Percentiles rank a stretch among this genome's conserved stretches.
Evolutionary conservation across 2,329 filamentous ascomycete species (phyloP).

Genomic region (Ceratocystis colombiana): DNA sequence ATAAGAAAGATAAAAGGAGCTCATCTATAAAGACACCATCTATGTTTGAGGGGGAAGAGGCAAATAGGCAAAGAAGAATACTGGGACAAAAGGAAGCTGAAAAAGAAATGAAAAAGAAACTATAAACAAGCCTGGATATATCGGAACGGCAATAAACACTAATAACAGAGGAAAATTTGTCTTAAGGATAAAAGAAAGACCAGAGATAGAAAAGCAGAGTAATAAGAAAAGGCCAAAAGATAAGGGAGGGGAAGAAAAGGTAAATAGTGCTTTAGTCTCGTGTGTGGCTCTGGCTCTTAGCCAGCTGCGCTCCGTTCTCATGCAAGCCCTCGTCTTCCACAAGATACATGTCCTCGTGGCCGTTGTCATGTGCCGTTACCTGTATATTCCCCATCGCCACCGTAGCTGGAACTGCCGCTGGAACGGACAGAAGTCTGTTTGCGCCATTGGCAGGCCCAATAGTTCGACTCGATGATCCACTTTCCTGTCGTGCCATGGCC

Average conservation of each 20-base stretch:
- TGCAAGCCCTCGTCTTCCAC: slow-evolving; percentile 20
- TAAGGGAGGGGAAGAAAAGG: not conserved
- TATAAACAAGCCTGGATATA: slow-evolving; percentile 1
- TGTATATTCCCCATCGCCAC: not conserved
- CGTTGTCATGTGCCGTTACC: slow-evolving; percentile 23
- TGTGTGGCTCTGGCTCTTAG: not conserved
- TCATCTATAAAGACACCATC: slow-evolving; percentile 3
- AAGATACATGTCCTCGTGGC: slow-evolving; percentile 24
- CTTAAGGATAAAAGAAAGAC: not conserved
- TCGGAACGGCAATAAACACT: not conserved
- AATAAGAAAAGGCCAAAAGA: not conserved
- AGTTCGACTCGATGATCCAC: slow-evolving; percentile 8
- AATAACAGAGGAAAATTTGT: no score
- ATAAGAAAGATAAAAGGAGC: not conserved
- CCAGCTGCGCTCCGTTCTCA: not conserved
- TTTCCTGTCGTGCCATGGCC: slow-evolving; percentile 14
- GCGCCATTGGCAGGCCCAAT: not conserved
- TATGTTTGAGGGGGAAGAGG: not conserved
- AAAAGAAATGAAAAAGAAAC: not conserved
- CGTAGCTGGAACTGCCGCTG: not conserved
- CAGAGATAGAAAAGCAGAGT: not conserved
- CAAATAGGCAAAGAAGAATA: slow-evolving; percentile 9
- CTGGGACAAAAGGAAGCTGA: not conserved
- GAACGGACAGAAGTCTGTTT: not conserved
- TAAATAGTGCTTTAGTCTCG: not conserved